Base-by-base conservation (phyloP, 192 early-diverging fungal species). In the Phlyctochytrium arcticum region DNA sequence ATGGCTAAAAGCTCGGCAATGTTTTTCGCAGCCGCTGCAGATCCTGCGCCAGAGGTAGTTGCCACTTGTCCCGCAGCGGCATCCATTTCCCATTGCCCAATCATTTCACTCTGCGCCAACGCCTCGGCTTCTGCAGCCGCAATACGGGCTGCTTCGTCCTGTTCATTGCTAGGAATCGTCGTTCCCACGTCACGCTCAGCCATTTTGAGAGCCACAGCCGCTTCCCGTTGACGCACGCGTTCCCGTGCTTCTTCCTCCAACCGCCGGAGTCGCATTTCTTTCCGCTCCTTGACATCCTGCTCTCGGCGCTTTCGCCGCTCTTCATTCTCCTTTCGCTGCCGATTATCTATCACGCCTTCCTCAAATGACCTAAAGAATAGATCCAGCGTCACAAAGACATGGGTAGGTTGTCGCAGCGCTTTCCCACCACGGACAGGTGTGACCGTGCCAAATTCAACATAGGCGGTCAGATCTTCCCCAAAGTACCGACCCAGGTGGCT, bases 401-500 rank as follows among this genome's bases (percentile, higher is more conserved):
- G 70, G 36, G 49, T 73, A 15, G 72, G 33, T 46, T 36, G 44
- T 54, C 78, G 78, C 54, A 57, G 51, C 21, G 47, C 47, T 8
- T 12, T 57, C n/a, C 44, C 63, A 1, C 49, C 59, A 10, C 19
- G 21, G 3, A 34, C 33, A 26, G 10, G 54, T 7, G 55, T 9
- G 8, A 51, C 34, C 3, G 21, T 63, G 15, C 24, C 33, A 7
- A 67, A 50, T 5, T 62, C 46, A 26, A 54, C 44, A 59, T 79
- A 82, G 3, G 73, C 71, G 27, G 67, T 53, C 10, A 73, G 39
- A 21, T 80, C 81, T 59, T 83, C 81, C 44, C 79, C 81, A 56
- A 83, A 67, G 42, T 83, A 83, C 19, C 33, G 24, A 24, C 68
- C 71, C 8, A 73, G 56, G 24, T 70, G 71, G 47, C 32, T 42